Conservation (phyloP, 2,329 filamentous ascomycete species). For the Alternaria sp. region DNA sequence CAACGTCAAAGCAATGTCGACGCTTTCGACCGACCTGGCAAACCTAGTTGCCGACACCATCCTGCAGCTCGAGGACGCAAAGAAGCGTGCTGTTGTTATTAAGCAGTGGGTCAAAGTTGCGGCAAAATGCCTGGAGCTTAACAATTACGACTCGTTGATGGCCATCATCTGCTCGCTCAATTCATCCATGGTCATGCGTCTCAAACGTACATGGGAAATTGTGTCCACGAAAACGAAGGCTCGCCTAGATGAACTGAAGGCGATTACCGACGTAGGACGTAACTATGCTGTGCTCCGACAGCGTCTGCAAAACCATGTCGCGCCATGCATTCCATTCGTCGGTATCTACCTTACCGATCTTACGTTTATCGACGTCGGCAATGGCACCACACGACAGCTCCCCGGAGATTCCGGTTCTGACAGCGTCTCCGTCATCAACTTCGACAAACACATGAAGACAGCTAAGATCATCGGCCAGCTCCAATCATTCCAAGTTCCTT, state of each 20-base stretch:
- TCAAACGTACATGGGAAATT: conserved; percentile 90
- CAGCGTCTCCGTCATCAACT: conserved; percentile 88
- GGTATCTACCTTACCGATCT: conserved; percentile 96
- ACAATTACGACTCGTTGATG: conserved; percentile 97
- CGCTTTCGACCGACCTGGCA: conserved; percentile 87
- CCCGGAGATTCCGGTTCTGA: conserved; percentile 63
- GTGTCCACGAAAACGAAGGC: conserved; percentile 84
- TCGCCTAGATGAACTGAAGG: conserved; percentile 77
- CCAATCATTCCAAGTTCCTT: conserved; percentile 94
- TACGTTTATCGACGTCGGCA: conserved; percentile 94
- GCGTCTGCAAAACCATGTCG: conserved; percentile 82
- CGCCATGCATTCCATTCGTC: conserved; percentile 92
- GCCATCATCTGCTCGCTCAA: conserved; percentile 95
- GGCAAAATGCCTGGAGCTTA: conserved; percentile 81
- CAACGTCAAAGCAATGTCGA: conserved; percentile 94
- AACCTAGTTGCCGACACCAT: conserved; percentile 94
- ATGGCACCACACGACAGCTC: conserved; percentile 81
- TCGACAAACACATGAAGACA: conserved; percentile 94
- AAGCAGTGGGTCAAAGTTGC: conserved; percentile 99
- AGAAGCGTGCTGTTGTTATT: conserved; percentile 87
- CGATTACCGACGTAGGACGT: conserved; percentile 85
- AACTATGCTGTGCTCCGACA: conserved; percentile 89
- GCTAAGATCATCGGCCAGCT: conserved; percentile 95
- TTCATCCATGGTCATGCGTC: conserved; percentile 84
- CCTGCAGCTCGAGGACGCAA: conserved; percentile 83